Percentiles rank a stretch among this genome's conserved stretches.
These are phyloP conservation scores for Delonix regia DNA, from an alignment of 306 rosid species.

Conservation along the genomic window DNA sequence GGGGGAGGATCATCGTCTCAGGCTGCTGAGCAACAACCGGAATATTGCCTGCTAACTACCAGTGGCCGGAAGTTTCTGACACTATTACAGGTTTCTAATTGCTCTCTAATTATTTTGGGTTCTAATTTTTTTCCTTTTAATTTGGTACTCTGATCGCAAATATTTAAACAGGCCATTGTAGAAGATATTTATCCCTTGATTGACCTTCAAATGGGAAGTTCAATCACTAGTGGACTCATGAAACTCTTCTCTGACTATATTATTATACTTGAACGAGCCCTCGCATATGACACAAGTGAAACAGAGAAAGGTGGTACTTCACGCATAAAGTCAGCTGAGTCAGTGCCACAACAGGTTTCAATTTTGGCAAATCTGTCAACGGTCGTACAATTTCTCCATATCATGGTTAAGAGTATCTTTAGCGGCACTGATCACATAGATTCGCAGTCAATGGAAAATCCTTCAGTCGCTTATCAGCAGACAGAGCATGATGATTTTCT, in stretches of 20 bases:
- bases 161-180: slow-evolving; percentile 49
- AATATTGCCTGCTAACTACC: slow-evolving; percentile 67
- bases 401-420: slow-evolving; percentile 43
- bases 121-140: background rate
- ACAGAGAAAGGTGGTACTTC: slow-evolving; percentile 41
- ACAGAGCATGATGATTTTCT: slow-evolving; percentile 52
- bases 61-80: slow-evolving; percentile 72
- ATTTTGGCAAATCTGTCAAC: slow-evolving; percentile 69
- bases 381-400: slow-evolving; percentile 45
- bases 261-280: slow-evolving; percentile 54
- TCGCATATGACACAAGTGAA: slow-evolving; percentile 39
- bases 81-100: slow-evolving; percentile 62
- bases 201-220: slow-evolving; percentile 59
- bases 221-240: slow-evolving; percentile 51
- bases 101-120: background rate
- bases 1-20: slow-evolving; percentile 46
- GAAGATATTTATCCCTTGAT: slow-evolving; percentile 60
- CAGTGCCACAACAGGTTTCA: slow-evolving; percentile 62
- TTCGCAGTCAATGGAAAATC: slow-evolving; percentile 34
- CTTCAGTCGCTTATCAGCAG: slow-evolving; percentile 35
- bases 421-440: slow-evolving; percentile 28
- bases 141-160: background rate
- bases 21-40: slow-evolving; percentile 48
- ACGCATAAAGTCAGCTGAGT: slow-evolving; percentile 52
- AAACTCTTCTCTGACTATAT: slow-evolving; percentile 60